Percentiles rank a stretch among this genome's conserved stretches.
Conservation (phyloP, 2,329 filamentous ascomycete genomes). For the Penicillium sp. region DNA sequence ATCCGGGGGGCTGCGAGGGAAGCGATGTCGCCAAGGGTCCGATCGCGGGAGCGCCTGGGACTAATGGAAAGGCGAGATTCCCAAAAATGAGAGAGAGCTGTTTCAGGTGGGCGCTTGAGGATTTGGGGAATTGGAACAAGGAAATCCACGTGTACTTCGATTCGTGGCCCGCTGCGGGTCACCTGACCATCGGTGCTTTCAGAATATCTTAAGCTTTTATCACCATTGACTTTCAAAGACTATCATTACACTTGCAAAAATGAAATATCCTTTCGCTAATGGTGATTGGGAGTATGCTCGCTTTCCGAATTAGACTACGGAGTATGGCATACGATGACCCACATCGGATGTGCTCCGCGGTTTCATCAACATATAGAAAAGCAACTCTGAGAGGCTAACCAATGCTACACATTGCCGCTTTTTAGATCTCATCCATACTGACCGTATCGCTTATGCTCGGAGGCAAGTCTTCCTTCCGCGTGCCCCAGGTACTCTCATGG, state of each 20-base stretch:
- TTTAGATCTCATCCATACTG: slow-evolving; percentile 1
- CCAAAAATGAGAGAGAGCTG: neutral
- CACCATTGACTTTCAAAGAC: neutral
- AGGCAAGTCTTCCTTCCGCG: slow-evolving; percentile 58
- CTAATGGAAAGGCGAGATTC: neutral
- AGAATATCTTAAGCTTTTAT: neutral
- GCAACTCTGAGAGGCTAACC: neutral
- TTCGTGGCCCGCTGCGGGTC: neutral
- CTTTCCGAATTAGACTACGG: neutral
- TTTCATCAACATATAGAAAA: neutral
- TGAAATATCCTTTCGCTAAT: neutral
- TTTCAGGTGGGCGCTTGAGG: neutral
- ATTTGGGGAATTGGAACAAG: neutral
- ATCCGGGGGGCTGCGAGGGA: neutral
- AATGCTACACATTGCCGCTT: neutral
- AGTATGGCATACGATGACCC: slow-evolving; percentile 2
- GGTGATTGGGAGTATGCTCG: neutral
- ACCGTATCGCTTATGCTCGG: slow-evolving; percentile 41
- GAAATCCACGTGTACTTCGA: slow-evolving; percentile 1
- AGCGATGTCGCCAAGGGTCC: slow-evolving; percentile 3
- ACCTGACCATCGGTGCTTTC: neutral
- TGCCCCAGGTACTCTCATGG: slow-evolving; percentile 67
- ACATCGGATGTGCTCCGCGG: slow-evolving; percentile 13
- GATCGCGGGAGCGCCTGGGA: neutral
- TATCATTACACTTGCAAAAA: neutral